Base-by-base conservation (phyloP, 176 grass and related monocot genomes). In the Aegilops longissima region DNA sequence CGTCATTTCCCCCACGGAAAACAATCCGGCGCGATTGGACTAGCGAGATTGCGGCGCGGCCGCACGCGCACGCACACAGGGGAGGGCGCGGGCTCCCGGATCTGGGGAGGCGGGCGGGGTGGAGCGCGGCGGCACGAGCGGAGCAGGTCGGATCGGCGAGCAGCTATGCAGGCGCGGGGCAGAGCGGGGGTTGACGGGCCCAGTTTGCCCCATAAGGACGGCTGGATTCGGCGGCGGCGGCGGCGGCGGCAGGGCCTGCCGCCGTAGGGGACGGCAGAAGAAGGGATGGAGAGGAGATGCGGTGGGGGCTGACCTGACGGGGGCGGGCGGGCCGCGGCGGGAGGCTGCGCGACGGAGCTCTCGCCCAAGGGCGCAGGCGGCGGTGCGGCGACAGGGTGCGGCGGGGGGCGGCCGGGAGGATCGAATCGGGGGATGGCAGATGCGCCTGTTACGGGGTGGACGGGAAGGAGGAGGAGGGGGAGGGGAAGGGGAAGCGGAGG, bases 281-380 rank as follows among this genome's bases (percentile, higher is more conserved):
- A 20, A 35, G 76, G 78, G 8, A 4, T 18, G 45, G 29, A 38
- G 6, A 31, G 0, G 79, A 31, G 89, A 34, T 24, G n/a, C 1
- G 39, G 13, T 4, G 12, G 5, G 59, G 1, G 5, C 90, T 24
- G 68, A 92, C 90, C 90, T 83, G 38, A 59, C 54, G 9, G 49
- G 49, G 49, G 49, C 13, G 14, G 13, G 38, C 20, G 73, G 17
- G 56, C 80, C 30, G 36, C 56, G 12, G 13, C 68, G 40, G 39
- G 14, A 12, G 79, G n/a, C 70, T 68, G 83, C 3, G 73, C 18
- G 47, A 12, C 29, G 90, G 64, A 65, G 42, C 73, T 61, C 81
- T 71, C 75, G 45, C 85, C 81, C 85, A 9, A 10, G 49, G 10
- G 23, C n/a, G 45, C 45, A 17, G 35, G 66, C 45, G 35, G n/a